Evolutionary conservation across 768 basidiomycete genomes (phyloP), one percentile per base, ranked within the genome.

Genomic region (Nidula microcarpa): DNA sequence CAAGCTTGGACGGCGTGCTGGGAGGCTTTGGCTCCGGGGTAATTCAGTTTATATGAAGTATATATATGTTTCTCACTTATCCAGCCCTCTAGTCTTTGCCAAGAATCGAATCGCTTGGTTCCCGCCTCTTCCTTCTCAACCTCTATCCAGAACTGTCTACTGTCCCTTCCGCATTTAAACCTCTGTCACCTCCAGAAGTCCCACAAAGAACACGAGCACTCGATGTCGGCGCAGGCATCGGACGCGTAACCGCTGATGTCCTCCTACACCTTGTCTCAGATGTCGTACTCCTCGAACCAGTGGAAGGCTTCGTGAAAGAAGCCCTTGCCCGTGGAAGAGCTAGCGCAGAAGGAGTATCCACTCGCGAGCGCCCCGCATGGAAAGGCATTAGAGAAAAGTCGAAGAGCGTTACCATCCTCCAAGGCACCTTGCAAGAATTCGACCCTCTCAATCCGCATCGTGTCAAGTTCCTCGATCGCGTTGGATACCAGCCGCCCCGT

Each of bases 181-280:
- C 78, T 1, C 74, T 84, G 39, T 11, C 11, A 34, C 50, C 63
- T 62, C 43, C 61, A 51, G 46, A 53, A 51, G 41, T 57, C 50
- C 41, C 49, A 59, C 51, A 33, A 41, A 64, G 76, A 45, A 82
- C 76, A 30, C 82, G 91, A 44, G 94, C 90, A 0, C 79, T 99
- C 17, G 96, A 99, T 62, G 92, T 94, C 53, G 96, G 90, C 13
- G 94, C 94, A 5, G 96, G 96, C 9, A 87, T 99, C 47, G 96
- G 96, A 9, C 86, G 96, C 50, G 94, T 97, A 30, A 96, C 94
- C 0, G 76, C 83, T 2, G 85, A 90, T 58, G 91, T 94, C 10
- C 83, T 99, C 34, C 81, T 98, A n/a, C 89, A 87, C 61, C 85
- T 98, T 50, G 81, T 94, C 56, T 80, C 85, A 18, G 88, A 93